Evolutionary conservation across 2,329 filamentous ascomycete species (phyloP).

Genomic region (Pseudogymnoascus sp.): DNA sequence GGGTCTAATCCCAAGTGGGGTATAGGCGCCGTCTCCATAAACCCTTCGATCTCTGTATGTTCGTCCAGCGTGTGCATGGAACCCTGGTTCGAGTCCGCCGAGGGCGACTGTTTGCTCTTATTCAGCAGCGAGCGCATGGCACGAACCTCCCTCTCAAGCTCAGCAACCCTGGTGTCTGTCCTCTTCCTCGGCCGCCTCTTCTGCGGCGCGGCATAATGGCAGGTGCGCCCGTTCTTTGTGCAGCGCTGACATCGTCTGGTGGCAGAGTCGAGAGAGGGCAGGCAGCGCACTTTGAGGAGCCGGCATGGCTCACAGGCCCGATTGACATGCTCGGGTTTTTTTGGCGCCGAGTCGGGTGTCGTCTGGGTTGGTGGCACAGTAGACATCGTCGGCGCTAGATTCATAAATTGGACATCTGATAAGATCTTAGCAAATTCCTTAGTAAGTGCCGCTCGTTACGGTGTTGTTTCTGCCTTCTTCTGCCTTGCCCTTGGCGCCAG

Average conservation of each 20-base stretch:
- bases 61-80: slow-evolving; percentile 9
- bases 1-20: not conserved
- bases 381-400: not conserved
- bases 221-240: slow-evolving; percentile 28
- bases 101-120: slow-evolving; percentile 10
- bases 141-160: slow-evolving; percentile 33
- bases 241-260: slow-evolving; percentile 29
- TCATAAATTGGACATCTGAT: slow-evolving; percentile 7
- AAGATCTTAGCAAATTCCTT: slow-evolving; percentile 10
- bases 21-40: not conserved
- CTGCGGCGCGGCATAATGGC: slow-evolving; percentile 31
- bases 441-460: slow-evolving; percentile 7
- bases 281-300: slow-evolving; percentile 33
- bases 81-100: not conserved
- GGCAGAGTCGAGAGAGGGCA: slow-evolving; percentile 18
- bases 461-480: not conserved
- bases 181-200: slow-evolving; percentile 33
- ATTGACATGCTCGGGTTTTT: slow-evolving; percentile 18
- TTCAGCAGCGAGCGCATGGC: slow-evolving; percentile 31
- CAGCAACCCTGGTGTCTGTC: slow-evolving; percentile 34
- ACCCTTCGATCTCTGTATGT: not conserved
- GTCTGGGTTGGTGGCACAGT: slow-evolving; percentile 1
- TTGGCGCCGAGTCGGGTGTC: not conserved
- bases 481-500: slow-evolving; percentile 1
- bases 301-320: slow-evolving; percentile 33